Conservation (phyloP, 2,329 filamentous ascomycete genomes). For the Penicillium sp. region DNA sequence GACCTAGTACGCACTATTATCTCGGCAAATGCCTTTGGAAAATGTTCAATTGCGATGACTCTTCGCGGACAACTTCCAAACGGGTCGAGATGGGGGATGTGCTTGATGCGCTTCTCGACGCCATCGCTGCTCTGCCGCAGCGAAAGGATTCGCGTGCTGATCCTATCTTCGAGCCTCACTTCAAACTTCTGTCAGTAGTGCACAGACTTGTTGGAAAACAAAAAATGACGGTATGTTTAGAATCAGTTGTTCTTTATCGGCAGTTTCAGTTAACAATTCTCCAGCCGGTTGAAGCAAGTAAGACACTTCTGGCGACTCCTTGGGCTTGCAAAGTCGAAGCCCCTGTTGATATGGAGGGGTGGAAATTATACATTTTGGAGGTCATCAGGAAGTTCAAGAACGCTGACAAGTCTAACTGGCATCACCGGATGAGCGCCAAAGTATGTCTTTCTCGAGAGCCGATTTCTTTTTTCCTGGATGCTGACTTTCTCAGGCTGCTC, state of each 20-base stretch:
- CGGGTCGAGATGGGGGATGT: conserved; percentile 48
- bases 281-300: conserved; percentile 47
- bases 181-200: conserved; percentile 78
- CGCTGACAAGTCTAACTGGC: conserved; percentile 92
- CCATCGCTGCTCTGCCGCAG: conserved; percentile 61
- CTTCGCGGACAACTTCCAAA: conserved; percentile 36
- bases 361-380: conserved; percentile 61
- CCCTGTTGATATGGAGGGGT: conserved; percentile 52
- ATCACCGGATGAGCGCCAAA: conserved; percentile 83
- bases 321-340: conserved; percentile 54
- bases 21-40: conserved; percentile 71
- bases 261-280: conserved; percentile 26
- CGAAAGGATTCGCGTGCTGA: conserved; percentile 62
- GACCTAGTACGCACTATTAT: conserved; percentile 61
- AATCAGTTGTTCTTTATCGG: conserved; percentile 18
- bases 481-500: conserved; percentile 50
- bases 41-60: conserved; percentile 55
- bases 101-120: conserved; percentile 56
- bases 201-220: conserved; percentile 70
- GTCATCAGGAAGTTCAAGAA: conserved; percentile 57
- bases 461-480: conserved; percentile 22
- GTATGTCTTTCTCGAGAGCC: conserved; percentile 48
- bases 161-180: conserved; percentile 84
- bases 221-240: conserved; percentile 41
- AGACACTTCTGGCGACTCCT: conserved; percentile 52